A percentile compares a stretch with the other conserved stretches of the same genome.
These are phyloP conservation scores for Aspergillus nomiae DNA, from an alignment of 2,329 filamentous ascomycete genomes.

Conservation along the genomic window DNA sequence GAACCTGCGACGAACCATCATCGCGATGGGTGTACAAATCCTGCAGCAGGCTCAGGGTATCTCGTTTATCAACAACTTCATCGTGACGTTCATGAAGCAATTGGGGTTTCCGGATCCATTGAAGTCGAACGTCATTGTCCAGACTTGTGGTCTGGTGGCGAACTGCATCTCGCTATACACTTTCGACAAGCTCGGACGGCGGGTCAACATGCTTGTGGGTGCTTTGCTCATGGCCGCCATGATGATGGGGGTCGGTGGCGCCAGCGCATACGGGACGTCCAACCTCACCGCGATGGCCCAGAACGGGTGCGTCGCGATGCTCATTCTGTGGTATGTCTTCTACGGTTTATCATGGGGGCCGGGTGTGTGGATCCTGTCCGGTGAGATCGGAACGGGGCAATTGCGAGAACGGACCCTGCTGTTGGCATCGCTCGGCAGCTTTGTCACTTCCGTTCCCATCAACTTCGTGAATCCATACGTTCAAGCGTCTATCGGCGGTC, in stretches of 20 bases:
- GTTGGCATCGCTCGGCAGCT: constrained; percentile 28
- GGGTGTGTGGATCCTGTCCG: constrained; percentile 29
- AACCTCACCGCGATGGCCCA: background rate
- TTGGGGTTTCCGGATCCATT: constrained; percentile 9
- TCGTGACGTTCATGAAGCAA: constrained; percentile 14
- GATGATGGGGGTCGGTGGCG: background rate
- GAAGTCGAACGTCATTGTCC: constrained; percentile 3
- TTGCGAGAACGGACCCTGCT: constrained; percentile 32
- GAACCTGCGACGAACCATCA: background rate
- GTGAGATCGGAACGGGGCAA: constrained; percentile 27
- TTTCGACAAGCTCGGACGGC: background rate
- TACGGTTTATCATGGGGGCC: constrained; percentile 20
- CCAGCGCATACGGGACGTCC: background rate
- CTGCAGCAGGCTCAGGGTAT: constrained; percentile 10
- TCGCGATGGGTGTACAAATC: constrained; percentile 5
- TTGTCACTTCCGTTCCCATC: constrained; percentile 26
- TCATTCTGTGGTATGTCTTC: constrained; percentile 18
- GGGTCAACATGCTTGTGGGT: background rate
- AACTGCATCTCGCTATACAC: background rate
- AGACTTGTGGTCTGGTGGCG: background rate
- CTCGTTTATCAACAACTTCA: constrained; percentile 14
- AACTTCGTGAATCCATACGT: constrained; percentile 34
- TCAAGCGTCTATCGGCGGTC: constrained; percentile 26
- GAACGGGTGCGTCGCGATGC: constrained; percentile 10
- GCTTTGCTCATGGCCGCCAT: background rate